These are phyloP conservation scores for Lipomyces japonicus DNA, from an alignment of 805 yeast species.

Conservation along the genomic window DNA sequence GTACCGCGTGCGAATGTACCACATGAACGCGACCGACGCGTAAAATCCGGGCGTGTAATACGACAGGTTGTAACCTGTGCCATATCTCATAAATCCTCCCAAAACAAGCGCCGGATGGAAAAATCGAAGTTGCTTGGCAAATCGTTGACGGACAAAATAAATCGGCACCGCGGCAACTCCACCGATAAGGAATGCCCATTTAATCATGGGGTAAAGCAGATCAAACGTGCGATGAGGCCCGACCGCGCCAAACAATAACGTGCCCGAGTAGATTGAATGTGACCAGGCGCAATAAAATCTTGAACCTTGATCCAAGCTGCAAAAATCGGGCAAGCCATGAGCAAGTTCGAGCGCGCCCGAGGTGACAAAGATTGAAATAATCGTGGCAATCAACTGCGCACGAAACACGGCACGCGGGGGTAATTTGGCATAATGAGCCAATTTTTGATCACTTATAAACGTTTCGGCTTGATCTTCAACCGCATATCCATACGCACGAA, in stretches of 20 bases:
- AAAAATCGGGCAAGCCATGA: slow-evolving; percentile 43
- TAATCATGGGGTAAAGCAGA: slow-evolving; percentile 50
- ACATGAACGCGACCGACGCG: slow-evolving; percentile 9
- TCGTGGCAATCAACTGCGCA: slow-evolving; percentile 47
- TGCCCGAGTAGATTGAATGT: slow-evolving; percentile 50
- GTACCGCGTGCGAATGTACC: slow-evolving; percentile 10
- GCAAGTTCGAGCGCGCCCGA: slow-evolving; percentile 43
- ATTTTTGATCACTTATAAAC: slow-evolving; percentile 54
- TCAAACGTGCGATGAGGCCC: slow-evolving; percentile 62
- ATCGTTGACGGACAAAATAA: slow-evolving; percentile 38
- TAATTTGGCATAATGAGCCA: slow-evolving; percentile 62
- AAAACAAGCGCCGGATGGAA: slow-evolving; percentile 64
- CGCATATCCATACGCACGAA: slow-evolving; percentile 54
- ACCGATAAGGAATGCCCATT: slow-evolving; percentile 62
- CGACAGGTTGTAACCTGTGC: slow-evolving; percentile 16
- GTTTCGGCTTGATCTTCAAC: slow-evolving; percentile 46
- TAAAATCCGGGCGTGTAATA: slow-evolving; percentile 16
- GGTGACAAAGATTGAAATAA: slow-evolving; percentile 45
- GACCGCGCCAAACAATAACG: slow-evolving; percentile 61
- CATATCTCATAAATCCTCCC: slow-evolving; percentile 33
- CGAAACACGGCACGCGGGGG: slow-evolving; percentile 60
- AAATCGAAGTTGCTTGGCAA: slow-evolving; percentile 37
- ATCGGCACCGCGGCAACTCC: slow-evolving; percentile 38
- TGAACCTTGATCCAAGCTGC: slow-evolving; percentile 43
- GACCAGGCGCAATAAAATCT: slow-evolving; percentile 49